Evolutionary conservation across 306 rosid genomes (phyloP).

Genomic region (Cucumis melo): DNA sequence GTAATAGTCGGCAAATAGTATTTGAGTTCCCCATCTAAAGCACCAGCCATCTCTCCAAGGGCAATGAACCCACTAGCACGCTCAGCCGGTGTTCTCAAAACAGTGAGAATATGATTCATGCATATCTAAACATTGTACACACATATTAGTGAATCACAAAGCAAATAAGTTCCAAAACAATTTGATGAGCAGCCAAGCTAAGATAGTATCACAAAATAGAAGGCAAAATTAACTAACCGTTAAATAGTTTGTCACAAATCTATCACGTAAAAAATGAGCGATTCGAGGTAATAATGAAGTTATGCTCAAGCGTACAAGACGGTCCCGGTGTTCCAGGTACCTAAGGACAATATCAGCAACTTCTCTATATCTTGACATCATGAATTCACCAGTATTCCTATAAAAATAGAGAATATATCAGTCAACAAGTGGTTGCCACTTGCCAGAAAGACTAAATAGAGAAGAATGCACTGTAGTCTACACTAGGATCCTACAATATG

Average conservation of each 20-base stretch:
- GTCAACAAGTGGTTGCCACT: neutral
- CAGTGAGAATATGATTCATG: slow-evolving; percentile 94
- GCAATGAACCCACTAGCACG: slow-evolving; percentile 98
- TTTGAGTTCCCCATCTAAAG: slow-evolving; percentile 85
- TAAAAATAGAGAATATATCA: slow-evolving; percentile 13
- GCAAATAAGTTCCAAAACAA: slow-evolving; percentile 2
- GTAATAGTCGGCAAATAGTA: slow-evolving; percentile 80
- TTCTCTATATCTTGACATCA: slow-evolving; percentile 99
- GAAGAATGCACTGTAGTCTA: neutral
- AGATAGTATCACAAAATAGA: neutral
- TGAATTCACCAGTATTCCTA: slow-evolving; percentile 98
- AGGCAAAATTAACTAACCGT: slow-evolving; percentile 37
- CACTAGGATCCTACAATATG: neutral
- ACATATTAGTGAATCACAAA: neutral
- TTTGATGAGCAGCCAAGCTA: neutral
- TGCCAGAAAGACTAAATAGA: neutral
- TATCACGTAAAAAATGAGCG: slow-evolving; percentile 95
- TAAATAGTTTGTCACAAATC: slow-evolving; percentile 90
- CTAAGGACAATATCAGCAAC: slow-evolving; percentile 95
- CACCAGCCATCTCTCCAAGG: slow-evolving; percentile 99
- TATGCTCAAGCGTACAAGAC: slow-evolving; percentile 96
- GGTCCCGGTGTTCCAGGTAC: slow-evolving; percentile 83
- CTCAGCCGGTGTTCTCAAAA: slow-evolving; percentile 80
- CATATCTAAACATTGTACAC: slow-evolving; percentile 63
- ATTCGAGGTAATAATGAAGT: slow-evolving; percentile 92